These are phyloP conservation scores for Omphalotus olearius DNA, from an alignment of 1,284 basidiomycete genomes.

Conservation along the genomic window DNA sequence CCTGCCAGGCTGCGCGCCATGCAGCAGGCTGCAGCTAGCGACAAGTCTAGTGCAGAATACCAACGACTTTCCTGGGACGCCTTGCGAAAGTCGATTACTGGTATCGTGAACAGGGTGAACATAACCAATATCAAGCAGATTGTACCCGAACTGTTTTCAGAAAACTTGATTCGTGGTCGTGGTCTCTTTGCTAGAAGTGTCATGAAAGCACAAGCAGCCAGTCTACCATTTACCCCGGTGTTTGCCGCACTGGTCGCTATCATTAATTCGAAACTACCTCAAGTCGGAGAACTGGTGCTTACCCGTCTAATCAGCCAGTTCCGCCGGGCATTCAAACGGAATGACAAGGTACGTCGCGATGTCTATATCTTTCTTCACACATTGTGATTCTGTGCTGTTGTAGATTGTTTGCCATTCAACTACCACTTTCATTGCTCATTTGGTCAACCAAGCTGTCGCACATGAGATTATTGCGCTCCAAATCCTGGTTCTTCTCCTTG, in stretches of 20 bases:
- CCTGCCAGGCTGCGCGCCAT: conserved; percentile 90
- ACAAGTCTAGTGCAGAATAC: conserved; percentile 90
- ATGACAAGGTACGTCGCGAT: conserved; percentile 81
- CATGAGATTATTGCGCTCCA: conserved; percentile 95
- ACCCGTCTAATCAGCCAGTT: conserved; percentile 93
- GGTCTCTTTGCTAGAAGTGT: conserved; percentile 90
- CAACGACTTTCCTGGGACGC: conserved; percentile 98
- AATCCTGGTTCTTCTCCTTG: conserved; percentile 91
- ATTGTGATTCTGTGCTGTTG: background rate
- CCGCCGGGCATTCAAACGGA: conserved; percentile 91
- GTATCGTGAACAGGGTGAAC: conserved; percentile 99
- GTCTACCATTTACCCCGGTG: conserved; percentile 96
- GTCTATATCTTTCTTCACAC: background rate
- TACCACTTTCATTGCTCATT: conserved; percentile 93
- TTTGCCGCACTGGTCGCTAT: conserved; percentile 94
- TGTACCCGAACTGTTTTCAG: conserved; percentile 89
- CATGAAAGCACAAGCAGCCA: conserved; percentile 97
- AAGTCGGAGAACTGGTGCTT: conserved; percentile 91
- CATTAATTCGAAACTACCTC: conserved; percentile 96
- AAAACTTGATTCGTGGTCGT: conserved; percentile 88
- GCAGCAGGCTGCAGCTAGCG: conserved; percentile 80
- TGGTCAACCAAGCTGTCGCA: conserved; percentile 94
- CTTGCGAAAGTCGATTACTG: conserved; percentile 95
- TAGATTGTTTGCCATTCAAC: conserved; percentile 92
- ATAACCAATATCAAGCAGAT: conserved; percentile 96